Conservation (phyloP, 805 yeast genomes). For the Priceomyces melissophilus region DNA sequence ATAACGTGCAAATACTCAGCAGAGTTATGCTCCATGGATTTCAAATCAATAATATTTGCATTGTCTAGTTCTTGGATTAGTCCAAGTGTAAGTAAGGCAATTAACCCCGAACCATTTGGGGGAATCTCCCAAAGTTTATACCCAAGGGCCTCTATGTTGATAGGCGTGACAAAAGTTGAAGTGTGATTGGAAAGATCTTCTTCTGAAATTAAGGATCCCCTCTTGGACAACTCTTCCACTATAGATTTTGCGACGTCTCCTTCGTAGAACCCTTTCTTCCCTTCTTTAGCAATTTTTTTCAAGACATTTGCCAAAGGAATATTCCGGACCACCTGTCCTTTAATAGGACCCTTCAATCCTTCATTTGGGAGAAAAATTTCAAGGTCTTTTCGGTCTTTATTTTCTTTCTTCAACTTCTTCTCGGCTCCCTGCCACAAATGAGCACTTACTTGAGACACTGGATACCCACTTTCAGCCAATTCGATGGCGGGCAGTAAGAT, state of each 20-base stretch:
- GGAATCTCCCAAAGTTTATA: constrained; percentile 73
- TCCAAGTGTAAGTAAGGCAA: constrained; percentile 70
- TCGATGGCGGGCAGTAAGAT: constrained; percentile 64
- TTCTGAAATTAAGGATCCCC: constrained; percentile 54
- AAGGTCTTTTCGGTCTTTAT: constrained; percentile 25
- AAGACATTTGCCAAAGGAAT: constrained; percentile 51
- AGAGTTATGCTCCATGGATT: constrained; percentile 56
- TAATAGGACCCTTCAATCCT: constrained; percentile 40
- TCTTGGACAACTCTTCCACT: constrained; percentile 45
- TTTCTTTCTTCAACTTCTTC: constrained; percentile 34
- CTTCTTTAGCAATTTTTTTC: constrained; percentile 48
- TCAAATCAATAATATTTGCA: constrained; percentile 39
- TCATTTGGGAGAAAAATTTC: constrained; percentile 35
- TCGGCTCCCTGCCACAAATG: constrained; percentile 43
- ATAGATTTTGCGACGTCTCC: constrained; percentile 70
- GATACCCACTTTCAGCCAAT: constrained; percentile 65
- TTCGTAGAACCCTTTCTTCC: constrained; percentile 65
- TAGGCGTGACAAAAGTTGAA: constrained; percentile 65
- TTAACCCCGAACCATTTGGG: constrained; percentile 80
- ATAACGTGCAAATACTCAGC: constrained; percentile 64
- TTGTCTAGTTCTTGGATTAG: constrained; percentile 54
- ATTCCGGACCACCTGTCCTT: constrained; percentile 59
- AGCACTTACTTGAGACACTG: constrained; percentile 59
- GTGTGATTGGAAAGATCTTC: constrained; percentile 58
- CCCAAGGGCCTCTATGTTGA: constrained; percentile 49